Percentiles rank a stretch among this genome's conserved stretches.
These are phyloP conservation scores for Barbarea vulgaris DNA, from an alignment of 345 rosid species.

Conservation along the genomic window DNA sequence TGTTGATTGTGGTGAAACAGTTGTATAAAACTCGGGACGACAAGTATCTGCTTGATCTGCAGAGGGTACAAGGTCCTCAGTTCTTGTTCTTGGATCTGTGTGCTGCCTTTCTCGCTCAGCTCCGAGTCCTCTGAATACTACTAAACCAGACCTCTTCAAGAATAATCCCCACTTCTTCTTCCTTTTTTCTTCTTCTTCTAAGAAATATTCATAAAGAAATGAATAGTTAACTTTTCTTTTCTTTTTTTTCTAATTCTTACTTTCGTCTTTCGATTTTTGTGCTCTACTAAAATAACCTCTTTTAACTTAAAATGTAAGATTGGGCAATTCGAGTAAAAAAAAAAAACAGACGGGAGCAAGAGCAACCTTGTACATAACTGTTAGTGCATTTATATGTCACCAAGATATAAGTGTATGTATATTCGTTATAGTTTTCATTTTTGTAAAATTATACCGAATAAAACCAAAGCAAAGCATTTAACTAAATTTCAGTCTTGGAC, in stretches of 20 bases:
- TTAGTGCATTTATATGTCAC: neutral
- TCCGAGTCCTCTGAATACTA: constrained; percentile 57
- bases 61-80: constrained; percentile 76
- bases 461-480: no score
- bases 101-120: constrained; percentile 80
- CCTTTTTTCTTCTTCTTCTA: neutral
- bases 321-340: neutral
- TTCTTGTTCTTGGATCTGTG: constrained; percentile 84
- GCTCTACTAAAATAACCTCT: neutral
- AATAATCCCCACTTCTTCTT: constrained; percentile 23
- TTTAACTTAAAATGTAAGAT: constrained; percentile 20
- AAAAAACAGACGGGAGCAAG: neutral
- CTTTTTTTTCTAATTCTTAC: neutral
- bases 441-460: no score
- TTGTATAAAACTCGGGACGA: constrained; percentile 82
- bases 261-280: neutral
- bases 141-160: constrained; percentile 4
- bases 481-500: no score
- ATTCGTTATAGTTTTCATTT: neutral
- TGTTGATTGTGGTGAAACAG: constrained; percentile 42
- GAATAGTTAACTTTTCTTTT: neutral
- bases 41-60: constrained; percentile 79
- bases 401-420: no score
- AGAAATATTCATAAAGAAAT: constrained; percentile 22
- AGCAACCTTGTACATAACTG: constrained; percentile 29